Base-by-base conservation (phyloP, 176 grass and related monocot genomes). In the Carex kokanica region DNA sequence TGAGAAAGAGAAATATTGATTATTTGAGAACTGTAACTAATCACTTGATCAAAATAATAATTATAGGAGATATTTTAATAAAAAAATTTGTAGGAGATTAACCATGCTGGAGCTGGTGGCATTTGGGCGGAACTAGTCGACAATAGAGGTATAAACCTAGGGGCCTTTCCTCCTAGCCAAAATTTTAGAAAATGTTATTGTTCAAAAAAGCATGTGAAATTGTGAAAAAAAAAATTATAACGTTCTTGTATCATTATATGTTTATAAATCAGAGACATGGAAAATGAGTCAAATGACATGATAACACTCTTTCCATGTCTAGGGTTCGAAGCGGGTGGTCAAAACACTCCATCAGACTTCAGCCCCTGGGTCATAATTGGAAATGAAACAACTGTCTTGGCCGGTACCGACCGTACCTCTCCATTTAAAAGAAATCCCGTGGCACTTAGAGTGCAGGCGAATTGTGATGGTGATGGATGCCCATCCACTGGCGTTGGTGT, bases 21-120 rank as follows among this genome's bases (percentile, higher is more conserved):
- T n/a, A n/a, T 29, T 9, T 51, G 21, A 81, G 47, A 41, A 58
- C 8, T 14, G 0, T 64, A 81, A 85, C 36, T 27, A 40, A 54
- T 0, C 36, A 7, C 8, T 56, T 0, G 0, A 64, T 29, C 17
- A 58, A 53, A 31, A 62, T 29, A 62, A 49, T 43, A 71, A 71
- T 67, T 36, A 16, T 67, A 74, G 68, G 14, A 13, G 40, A 20
- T 80, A 25, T 47, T 18, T 29, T 52, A 36, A 34, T 67, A 34
- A 67, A 66, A 66, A 66, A 66, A 18, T 78, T 47, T 88, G 9
- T 21, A 98, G 95, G 95, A 98, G 86, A 94, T 98, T 66, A 98
- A 98, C 84, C 95, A 98, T 90, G 89, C 95, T 60, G 92, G 92
- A 79, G 89, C 92, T 86, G 95, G 95, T 87, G 95, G 95, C 15